These are phyloP conservation scores for Plasmodium falciparum DNA, from an alignment of 169 alveolate species.

Conservation along the genomic window DNA sequence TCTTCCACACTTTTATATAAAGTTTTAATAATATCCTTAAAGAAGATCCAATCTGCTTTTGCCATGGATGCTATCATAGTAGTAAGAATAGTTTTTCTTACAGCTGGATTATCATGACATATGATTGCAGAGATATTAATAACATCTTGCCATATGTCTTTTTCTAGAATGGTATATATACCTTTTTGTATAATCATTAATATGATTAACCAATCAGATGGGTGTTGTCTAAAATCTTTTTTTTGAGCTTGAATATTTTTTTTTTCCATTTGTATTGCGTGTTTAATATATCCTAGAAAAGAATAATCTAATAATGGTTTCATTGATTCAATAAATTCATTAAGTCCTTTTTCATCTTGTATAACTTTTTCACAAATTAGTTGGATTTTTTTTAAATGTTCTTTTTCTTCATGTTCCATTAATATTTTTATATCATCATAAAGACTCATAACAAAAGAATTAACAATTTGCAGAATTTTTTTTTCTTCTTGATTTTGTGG, in stretches of 20 bases:
- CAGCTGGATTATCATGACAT: constrained; percentile 80
- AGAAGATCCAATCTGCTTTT: constrained; percentile 82
- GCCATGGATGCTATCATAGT: constrained; percentile 80
- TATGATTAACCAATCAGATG: constrained; percentile 81
- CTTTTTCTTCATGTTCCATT: constrained; percentile 76
- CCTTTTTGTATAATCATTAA: constrained; percentile 80
- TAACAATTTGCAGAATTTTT: constrained; percentile 49
- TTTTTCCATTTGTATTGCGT: constrained; percentile 79
- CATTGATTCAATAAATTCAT: constrained; percentile 78
- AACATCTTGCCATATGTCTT: constrained; percentile 82
- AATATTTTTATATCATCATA: constrained; percentile 80
- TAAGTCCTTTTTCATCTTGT: constrained; percentile 75
- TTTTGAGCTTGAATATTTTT: constrained; percentile 58
- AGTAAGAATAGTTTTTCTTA: constrained; percentile 75
- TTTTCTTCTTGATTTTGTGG: constrained; percentile 49
- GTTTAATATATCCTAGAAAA: constrained; percentile 79
- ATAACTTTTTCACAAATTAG: constrained; percentile 80
- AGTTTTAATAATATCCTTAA: constrained; percentile 78
- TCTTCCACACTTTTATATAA: constrained; percentile 65
- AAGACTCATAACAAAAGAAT: constrained; percentile 76
- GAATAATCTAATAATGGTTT: constrained; percentile 79
- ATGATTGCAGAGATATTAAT: constrained; percentile 65
- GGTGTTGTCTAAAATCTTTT: constrained; percentile 71
- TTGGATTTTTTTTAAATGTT: constrained; percentile 78
- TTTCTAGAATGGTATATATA: constrained; percentile 75